phyloP scores from a whole-genome alignment of 345 rosid species.

The Chamaenerion angustifolium region DNA sequence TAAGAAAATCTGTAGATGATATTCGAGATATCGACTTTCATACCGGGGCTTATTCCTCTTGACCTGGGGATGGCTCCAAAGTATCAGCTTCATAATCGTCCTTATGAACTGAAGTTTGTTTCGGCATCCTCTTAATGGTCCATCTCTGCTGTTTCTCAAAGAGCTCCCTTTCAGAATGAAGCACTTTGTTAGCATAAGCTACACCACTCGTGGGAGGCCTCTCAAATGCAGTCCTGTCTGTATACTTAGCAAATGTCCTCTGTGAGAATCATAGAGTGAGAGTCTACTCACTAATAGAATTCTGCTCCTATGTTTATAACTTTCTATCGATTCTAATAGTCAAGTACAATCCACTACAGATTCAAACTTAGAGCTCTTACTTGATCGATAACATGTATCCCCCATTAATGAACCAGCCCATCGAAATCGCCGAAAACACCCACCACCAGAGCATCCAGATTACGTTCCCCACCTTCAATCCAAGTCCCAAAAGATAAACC shows the following conservation, averaged over 20 bases:
- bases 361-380: slow-evolving; percentile 14
- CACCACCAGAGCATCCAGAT: slow-evolving; percentile 79
- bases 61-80: slow-evolving; percentile 65
- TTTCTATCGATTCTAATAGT: neutral
- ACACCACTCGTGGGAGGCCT: slow-evolving; percentile 98
- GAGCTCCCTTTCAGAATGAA: slow-evolving; percentile 75
- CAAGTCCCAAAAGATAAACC: slow-evolving; percentile 62
- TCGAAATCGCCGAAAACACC: slow-evolving; percentile 43
- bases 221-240: slow-evolving; percentile 93
- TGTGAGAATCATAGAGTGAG: slow-evolving; percentile 11
- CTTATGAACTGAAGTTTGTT: slow-evolving; percentile 74
- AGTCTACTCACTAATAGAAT: too few relatives aligned
- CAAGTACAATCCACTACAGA: neutral
- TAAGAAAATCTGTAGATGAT: too few relatives aligned
- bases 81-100: too few relatives aligned
- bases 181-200: slow-evolving; percentile 90
- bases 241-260: slow-evolving; percentile 83
- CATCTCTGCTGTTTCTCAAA: slow-evolving; percentile 91
- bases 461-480: slow-evolving; percentile 66
- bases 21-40: too few relatives aligned
- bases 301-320: neutral
- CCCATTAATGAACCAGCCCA: slow-evolving; percentile 49
- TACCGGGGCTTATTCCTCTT: slow-evolving; percentile 96
- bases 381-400: slow-evolving; percentile 71
- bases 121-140: slow-evolving; percentile 80